Evolutionary conservation across 2,329 filamentous ascomycete species (phyloP).

Genomic region (Alternaria sp.): DNA sequence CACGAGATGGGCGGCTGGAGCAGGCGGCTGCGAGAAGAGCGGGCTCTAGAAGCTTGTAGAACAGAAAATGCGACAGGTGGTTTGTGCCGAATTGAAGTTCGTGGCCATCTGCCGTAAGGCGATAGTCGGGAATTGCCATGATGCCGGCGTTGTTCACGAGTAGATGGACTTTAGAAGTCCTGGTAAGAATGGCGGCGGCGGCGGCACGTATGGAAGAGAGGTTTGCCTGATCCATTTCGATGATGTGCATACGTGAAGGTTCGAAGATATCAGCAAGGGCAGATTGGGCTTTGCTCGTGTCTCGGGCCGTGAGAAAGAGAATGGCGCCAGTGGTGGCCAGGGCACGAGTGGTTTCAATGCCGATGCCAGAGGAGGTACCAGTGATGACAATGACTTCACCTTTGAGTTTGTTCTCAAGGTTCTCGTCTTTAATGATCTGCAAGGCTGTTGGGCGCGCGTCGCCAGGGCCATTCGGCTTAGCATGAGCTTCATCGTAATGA

Average conservation of each 20-base stretch:
- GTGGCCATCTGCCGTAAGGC: slow-evolving; percentile 40
- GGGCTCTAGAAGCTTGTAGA: slow-evolving; percentile 51
- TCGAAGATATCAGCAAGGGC: slow-evolving; percentile 20
- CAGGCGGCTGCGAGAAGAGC: slow-evolving; percentile 47
- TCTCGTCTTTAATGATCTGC: slow-evolving; percentile 50
- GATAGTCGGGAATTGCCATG: slow-evolving; percentile 48
- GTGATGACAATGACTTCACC: slow-evolving; percentile 40
- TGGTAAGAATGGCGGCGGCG: slow-evolving; percentile 23
- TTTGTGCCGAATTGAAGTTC: slow-evolving; percentile 54
- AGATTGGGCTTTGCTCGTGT: slow-evolving; percentile 47
- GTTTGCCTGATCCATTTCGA: slow-evolving; percentile 36
- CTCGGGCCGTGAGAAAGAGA: slow-evolving; percentile 54
- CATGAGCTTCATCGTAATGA: slow-evolving; percentile 5
- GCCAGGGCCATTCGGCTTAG: slow-evolving; percentile 42
- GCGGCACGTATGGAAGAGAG: slow-evolving; percentile 27
- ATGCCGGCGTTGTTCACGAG: slow-evolving; percentile 57
- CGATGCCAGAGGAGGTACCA: slow-evolving; percentile 38
- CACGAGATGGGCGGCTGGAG: slow-evolving; percentile 52
- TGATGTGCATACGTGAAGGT: slow-evolving; percentile 42
- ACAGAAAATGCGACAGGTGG: slow-evolving; percentile 56
- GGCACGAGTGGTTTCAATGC: slow-evolving; percentile 42
- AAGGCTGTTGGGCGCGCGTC: slow-evolving; percentile 52
- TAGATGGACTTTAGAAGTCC: slow-evolving; percentile 37
- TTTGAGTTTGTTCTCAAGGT: slow-evolving; percentile 39
- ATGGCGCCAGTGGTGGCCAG: slow-evolving; percentile 52